A percentile compares a stretch with the other conserved stretches of the same genome.
Evolutionary conservation across 140 eudicot species (phyloP).

Genomic region (Erigeron philadelphicus): DNA sequence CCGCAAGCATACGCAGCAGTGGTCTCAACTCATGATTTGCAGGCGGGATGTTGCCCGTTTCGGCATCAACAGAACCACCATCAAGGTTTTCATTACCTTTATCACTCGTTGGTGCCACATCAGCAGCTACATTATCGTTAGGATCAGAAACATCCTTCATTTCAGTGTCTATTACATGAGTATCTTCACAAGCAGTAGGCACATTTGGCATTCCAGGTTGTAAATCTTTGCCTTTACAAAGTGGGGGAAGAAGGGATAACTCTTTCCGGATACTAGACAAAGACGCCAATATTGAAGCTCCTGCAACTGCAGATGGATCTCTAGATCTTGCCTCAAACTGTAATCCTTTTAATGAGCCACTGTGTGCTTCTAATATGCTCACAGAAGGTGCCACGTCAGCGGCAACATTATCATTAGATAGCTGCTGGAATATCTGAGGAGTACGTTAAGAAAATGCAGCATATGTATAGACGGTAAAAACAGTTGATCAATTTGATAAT

Average conservation of each 20-base stretch:
- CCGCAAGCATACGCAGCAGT: conserved; percentile 46
- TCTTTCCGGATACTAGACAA: conserved; percentile 57
- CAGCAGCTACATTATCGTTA: conserved; percentile 30
- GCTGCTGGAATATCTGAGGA: conserved; percentile 66
- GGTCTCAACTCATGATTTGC: conserved; percentile 54
- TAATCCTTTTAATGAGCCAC: conserved; percentile 56
- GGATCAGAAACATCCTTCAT: conserved; percentile 60
- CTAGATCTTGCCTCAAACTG: conserved; percentile 60
- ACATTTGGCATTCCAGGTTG: conserved; percentile 44
- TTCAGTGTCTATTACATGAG: conserved; percentile 41
- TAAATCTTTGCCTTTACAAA: conserved; percentile 51
- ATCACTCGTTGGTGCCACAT: conserved; percentile 35
- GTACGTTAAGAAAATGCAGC: conserved; percentile 39
- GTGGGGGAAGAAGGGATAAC: conserved; percentile 57
- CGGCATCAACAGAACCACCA: conserved; percentile 44
- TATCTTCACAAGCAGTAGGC: conserved; percentile 56
- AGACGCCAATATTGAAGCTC: conserved; percentile 82
- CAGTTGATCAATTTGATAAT: background rate
- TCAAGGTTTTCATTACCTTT: conserved; percentile 44
- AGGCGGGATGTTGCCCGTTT: conserved; percentile 31
- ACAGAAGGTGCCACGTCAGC: conserved; percentile 51
- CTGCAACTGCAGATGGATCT: conserved; percentile 85
- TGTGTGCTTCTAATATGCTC: conserved; percentile 61
- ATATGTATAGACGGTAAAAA: background rate
- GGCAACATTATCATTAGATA: conserved; percentile 39